These are phyloP conservation scores for Skeletonema potamos DNA, from an alignment of 108 stramenopile species.

Conservation along the genomic window DNA sequence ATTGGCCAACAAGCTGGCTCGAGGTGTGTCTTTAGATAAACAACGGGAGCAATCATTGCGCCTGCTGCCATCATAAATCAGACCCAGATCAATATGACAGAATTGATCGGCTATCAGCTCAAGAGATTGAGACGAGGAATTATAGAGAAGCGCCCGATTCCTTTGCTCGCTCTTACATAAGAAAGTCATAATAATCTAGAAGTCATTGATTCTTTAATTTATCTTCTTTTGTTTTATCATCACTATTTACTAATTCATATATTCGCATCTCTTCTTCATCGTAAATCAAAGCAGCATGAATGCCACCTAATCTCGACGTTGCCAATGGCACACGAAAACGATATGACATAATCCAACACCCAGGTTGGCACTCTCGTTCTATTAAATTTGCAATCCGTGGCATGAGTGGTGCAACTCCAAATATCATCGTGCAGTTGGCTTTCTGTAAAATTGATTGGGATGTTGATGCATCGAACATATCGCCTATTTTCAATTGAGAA, in stretches of 20 bases:
- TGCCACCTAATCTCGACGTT: slow-evolving; percentile 5
- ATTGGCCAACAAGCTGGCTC: too few species aligned
- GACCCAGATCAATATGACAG: neutral
- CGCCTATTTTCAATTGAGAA: slow-evolving; percentile 41
- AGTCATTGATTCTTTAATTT: neutral
- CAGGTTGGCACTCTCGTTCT: slow-evolving; percentile 49
- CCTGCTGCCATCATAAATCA: neutral
- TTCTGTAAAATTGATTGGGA: slow-evolving; percentile 9
- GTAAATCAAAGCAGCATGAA: slow-evolving; percentile 62
- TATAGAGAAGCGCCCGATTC: neutral
- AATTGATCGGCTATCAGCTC: neutral
- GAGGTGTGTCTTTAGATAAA: too few species aligned
- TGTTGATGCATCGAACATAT: slow-evolving; percentile 50
- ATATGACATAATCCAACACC: slow-evolving; percentile 73
- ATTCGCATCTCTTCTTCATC: slow-evolving; percentile 82
- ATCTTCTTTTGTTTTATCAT: neutral
- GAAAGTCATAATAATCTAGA: neutral
- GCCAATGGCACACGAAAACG: slow-evolving; percentile 70
- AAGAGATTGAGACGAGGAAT: neutral
- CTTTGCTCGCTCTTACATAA: neutral
- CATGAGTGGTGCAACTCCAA: slow-evolving; percentile 77
- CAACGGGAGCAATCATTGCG: too few species aligned
- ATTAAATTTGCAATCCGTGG: slow-evolving; percentile 57
- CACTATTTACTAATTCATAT: slow-evolving; percentile 41
- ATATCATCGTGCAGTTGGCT: slow-evolving; percentile 75